These are phyloP conservation scores for Kickxella alabastrina DNA, from an alignment of 192 early-diverging fungal genomes.

Conservation along the genomic window DNA sequence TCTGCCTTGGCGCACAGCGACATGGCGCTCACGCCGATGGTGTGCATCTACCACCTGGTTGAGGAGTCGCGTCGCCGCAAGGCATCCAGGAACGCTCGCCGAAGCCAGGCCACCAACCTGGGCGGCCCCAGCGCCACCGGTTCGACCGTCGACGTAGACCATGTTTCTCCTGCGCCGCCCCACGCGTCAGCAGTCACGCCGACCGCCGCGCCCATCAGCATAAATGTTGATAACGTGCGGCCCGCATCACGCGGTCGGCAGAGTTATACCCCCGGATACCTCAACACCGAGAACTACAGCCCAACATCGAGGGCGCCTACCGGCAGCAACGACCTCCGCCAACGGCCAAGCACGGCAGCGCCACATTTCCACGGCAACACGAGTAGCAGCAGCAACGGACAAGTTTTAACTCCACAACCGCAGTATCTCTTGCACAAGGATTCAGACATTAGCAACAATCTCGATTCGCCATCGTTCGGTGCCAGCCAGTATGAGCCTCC, in stretches of 20 bases:
- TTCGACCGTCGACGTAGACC: constrained; percentile 11
- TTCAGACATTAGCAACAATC: constrained; percentile 15
- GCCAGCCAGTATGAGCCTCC: constrained; percentile 49
- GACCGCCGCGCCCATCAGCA: background rate
- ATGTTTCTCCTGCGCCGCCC: constrained; percentile 1
- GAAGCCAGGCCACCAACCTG: constrained; percentile 35
- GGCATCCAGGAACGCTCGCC: constrained; percentile 31
- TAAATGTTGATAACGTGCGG: constrained; percentile 9
- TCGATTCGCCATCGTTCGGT: constrained; percentile 43
- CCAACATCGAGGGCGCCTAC: constrained; percentile 5
- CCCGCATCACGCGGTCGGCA: constrained; percentile 31
- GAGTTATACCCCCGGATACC: constrained; percentile 37
- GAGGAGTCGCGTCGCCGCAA: constrained; percentile 43
- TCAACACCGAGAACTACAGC: constrained; percentile 13
- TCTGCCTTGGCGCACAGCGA: constrained; percentile 41
- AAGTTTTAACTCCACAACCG: constrained; percentile 21
- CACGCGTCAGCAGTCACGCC: background rate
- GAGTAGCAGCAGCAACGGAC: no score
- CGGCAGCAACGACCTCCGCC: background rate
- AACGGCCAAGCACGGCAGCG: background rate
- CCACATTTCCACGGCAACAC: constrained; percentile 9
- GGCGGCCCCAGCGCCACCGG: constrained; percentile 9
- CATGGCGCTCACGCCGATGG: constrained; percentile 39
- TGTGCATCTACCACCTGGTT: constrained; percentile 44
- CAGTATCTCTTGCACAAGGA: constrained; percentile 19